Base-by-base conservation (phyloP, 2,329 filamentous ascomycete genomes). In the Aaosphaeria pasadenensis region DNA sequence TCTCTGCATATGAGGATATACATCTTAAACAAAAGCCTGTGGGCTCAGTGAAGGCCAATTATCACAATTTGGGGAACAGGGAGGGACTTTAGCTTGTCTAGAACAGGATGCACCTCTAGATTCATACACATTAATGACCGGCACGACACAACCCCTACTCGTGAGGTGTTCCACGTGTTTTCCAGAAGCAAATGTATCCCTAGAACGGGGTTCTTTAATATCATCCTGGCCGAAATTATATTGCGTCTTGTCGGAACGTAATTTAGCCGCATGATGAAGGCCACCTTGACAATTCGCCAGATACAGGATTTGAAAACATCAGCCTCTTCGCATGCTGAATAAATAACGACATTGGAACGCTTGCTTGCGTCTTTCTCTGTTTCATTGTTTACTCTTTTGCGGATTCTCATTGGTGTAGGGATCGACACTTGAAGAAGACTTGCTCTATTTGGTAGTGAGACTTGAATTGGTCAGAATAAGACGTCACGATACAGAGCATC, bases 241-340 rank as follows among this genome's bases (percentile, higher is more conserved):
- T 58, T 59, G 46, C 46, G 13, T 30, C 30, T 9, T 30, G 33
- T 9, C 33, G 41, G 31, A 35, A 39, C 44, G 42, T 53, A 24
- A 24, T 57, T 62, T 62, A 62, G 49, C 57, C 57, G 54, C 52
- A 50, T 49, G 29, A 6, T 48, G 44, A 45, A 60, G 55, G 57
- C 47, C 59, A 62, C 55, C 52, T 61, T 48, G 52, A 52, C 49
- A 50, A 39, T 39, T 44, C 35, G 13, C 33, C 17, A 24, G 17
- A 24, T 24, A 2, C 17, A 24, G 17, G 17, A 24, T 24, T 3
- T 24, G 17, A 24, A 24, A 24, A 24, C 17, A 24, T 24, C 17
- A 24, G 17, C 17, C 17, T 24, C 17, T 24, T 24, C 17, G 17
- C 17, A 24, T 24, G 17, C 17, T 24, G 2, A 24, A 24, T 24